Evolutionary conservation across 257 asterid species (phyloP).

Genomic region (Handroanthus guayacan): DNA sequence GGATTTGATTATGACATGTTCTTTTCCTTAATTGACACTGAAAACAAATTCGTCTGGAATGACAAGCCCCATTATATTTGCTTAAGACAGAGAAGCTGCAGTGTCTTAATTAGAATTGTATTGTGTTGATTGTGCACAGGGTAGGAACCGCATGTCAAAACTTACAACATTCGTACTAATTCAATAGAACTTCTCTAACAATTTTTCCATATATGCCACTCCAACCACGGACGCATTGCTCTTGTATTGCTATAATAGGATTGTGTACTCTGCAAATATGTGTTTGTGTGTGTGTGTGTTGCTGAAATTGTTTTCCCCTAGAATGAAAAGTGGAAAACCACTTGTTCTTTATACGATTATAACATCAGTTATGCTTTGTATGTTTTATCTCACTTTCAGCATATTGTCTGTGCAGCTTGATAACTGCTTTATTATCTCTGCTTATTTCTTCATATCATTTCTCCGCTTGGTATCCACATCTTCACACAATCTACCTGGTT

Average conservation of each 20-base stretch:
- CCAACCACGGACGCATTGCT: neutral
- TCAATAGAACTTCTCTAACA: neutral
- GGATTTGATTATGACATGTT: neutral
- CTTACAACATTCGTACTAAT: neutral
- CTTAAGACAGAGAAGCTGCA: neutral
- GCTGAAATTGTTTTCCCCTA: no score
- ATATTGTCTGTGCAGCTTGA: conserved; percentile 22
- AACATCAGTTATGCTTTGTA: neutral
- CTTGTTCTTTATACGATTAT: no score
- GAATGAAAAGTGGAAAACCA: no score
- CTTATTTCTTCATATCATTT: neutral
- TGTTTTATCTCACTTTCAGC: neutral
- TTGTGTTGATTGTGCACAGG: conserved; percentile 11
- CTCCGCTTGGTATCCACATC: neutral
- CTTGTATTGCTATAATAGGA: neutral
- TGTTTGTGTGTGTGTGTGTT: no score
- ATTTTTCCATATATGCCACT: neutral
- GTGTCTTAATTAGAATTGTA: neutral
- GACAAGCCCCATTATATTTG: no score
- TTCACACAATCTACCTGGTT: conserved; percentile 3
- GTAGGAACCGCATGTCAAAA: neutral
- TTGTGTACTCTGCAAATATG: neutral
- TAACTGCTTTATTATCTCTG: neutral
- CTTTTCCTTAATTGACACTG: neutral
- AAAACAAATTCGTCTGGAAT: conserved; percentile 14